phyloP scores from a whole-genome alignment of 345 rosid species.

The Laguncularia racemosa region DNA sequence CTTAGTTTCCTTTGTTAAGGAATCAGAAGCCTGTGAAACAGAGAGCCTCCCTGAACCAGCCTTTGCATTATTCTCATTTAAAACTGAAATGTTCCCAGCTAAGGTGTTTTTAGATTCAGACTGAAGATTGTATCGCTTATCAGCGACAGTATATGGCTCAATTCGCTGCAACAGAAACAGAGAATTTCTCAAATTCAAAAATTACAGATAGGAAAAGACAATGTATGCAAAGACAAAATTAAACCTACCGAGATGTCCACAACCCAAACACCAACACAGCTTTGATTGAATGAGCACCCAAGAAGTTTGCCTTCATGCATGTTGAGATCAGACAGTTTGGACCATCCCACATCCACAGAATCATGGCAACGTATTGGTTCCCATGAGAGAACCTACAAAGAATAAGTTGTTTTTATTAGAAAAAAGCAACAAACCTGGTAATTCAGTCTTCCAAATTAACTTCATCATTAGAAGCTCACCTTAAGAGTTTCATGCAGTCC shows the following conservation, averaged over 20 bases:
- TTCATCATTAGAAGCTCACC: conserved; percentile 25
- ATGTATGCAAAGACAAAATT: conserved; percentile 1
- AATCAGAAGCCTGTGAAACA: conserved; percentile 25
- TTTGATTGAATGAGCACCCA: conserved; percentile 96
- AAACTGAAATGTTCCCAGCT: conserved; percentile 42
- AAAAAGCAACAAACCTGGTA: conserved; percentile 6
- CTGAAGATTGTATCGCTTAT: conserved; percentile 38
- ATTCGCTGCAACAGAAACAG: conserved; percentile 38
- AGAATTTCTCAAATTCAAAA: conserved; percentile 8
- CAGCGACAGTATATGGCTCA: conserved; percentile 64
- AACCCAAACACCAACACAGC: conserved; percentile 98
- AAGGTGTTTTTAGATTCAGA: conserved; percentile 52
- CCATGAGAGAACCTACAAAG: conserved; percentile 83
- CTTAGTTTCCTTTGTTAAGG: conserved; percentile 60
- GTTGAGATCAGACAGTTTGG: conserved; percentile 88
- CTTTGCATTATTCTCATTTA: conserved; percentile 44
- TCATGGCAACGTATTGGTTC: conserved; percentile 91
- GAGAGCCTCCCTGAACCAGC: conserved; percentile 13
- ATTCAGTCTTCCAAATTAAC: conserved; percentile 1
- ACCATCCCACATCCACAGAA: conserved; percentile 98
- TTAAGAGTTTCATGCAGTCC: conserved; percentile 91
- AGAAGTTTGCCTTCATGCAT: conserved; percentile 97
- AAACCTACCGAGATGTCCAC: conserved; percentile 83
- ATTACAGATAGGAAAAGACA: conserved; percentile 11
- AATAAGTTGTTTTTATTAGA: conserved; percentile 4